Percentiles rank a stretch among this genome's conserved stretches.
These are phyloP conservation scores for Chrysanthemum seticuspe DNA, from an alignment of 129 eudicot species.

Conservation along the genomic window DNA sequence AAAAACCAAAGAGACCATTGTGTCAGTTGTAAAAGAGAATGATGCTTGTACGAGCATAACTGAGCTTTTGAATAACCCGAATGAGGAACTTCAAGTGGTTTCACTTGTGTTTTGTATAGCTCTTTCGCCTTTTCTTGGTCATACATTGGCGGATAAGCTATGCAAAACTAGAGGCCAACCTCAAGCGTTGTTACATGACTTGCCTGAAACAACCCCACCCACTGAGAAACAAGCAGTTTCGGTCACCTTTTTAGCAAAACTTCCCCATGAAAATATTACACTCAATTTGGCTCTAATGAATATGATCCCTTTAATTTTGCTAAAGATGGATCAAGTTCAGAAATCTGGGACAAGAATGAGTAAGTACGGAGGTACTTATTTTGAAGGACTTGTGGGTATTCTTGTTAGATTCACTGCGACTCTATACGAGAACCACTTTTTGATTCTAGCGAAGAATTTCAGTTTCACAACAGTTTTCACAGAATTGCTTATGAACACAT, in stretches of 20 bases:
- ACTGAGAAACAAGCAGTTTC: conserved; percentile 66
- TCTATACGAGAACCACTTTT: conserved; percentile 52
- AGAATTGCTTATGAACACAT: conserved; percentile 50
- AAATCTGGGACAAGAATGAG: conserved; percentile 47
- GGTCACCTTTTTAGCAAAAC: conserved; percentile 57
- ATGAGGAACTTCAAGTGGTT: conserved; percentile 52
- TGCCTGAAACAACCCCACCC: conserved; percentile 33
- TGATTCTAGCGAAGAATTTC: conserved; percentile 43
- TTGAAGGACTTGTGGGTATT: conserved; percentile 73
- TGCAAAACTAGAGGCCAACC: conserved; percentile 73
- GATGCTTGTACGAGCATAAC: conserved; percentile 50
- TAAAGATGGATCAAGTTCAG: conserved; percentile 39
- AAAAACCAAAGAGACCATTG: conserved; percentile 38
- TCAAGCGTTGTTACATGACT: conserved; percentile 47
- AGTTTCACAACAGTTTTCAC: conserved; percentile 55
- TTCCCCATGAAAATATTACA: conserved; percentile 71
- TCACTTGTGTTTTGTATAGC: conserved; percentile 44
- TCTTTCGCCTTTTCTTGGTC: conserved; percentile 57
- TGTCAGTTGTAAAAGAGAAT: conserved; percentile 49
- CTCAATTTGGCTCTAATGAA: conserved; percentile 52
- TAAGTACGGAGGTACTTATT: conserved; percentile 48
- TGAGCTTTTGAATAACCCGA: conserved; percentile 52
- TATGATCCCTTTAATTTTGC: conserved; percentile 39
- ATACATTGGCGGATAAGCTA: conserved; percentile 50
- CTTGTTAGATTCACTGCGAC: conserved; percentile 69